Base-by-base conservation (phyloP, 1,284 basidiomycete species). In the Schizopora paradoxa region DNA sequence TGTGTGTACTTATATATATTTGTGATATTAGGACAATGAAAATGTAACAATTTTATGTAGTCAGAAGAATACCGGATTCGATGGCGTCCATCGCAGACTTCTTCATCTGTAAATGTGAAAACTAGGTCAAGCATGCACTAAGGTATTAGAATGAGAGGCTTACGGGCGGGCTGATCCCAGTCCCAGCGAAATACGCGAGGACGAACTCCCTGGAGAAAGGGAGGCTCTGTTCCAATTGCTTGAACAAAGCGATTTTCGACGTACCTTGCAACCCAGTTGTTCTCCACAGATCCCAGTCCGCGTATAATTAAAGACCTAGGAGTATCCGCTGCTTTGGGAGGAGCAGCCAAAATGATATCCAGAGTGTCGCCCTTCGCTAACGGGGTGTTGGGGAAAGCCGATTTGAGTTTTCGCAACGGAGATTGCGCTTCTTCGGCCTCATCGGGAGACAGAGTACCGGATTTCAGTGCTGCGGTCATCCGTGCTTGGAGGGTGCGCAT, bases 401-500 rank as follows among this genome's bases (percentile, higher is more conserved):
- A 77, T 58, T 86, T 86, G 47, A 90, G 73, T 55, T 77, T 77
- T 46, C 81, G 75, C 48, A 90, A 66, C 1, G 86, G 82, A 1
- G 76, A 74, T 48, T 78, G 77, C 6, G 77, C 68, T 3, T 64
- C 69, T 33, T 70, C 57, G 48, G 79, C 81, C 18, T 76, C 75
- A 40, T 82, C 79, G 36, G 74, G 64, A 0, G 79, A 71, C 3
- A 88, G 58, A 0, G 65, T 63, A 6, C 72, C 76, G 10, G 68
- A 64, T 53, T 77, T 70, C 43, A 72, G 69, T 27, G 73, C 76
- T 6, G 74, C 61, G 29, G 74, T 69, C 52, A 90, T 67, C 8
- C 89, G 80, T 0, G 70, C 69, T 53, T 82, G 77, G 26, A 94
- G 62, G 5, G 90, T 75, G 27, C 91, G 79, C 59, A 88, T 72